Conservation (phyloP, 441 rosid genomes). For the Hura crepitans region DNA sequence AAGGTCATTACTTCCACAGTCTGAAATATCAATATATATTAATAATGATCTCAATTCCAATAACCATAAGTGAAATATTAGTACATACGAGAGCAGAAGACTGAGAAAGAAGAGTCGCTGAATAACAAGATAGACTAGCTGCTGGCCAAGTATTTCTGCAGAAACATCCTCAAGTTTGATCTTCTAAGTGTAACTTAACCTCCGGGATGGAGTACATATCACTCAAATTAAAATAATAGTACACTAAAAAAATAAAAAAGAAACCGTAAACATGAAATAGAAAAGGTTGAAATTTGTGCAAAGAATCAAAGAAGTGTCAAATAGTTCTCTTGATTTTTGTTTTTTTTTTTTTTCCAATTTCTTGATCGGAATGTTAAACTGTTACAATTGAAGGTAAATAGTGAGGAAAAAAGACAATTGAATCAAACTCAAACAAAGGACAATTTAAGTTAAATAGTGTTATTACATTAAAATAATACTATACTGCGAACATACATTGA, state of each 20-base stretch:
- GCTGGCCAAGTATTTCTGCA: not conserved
- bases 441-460: too few relatives aligned
- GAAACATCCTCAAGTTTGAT: not conserved
- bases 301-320: not conserved
- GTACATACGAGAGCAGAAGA: too few relatives aligned
- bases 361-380: not conserved
- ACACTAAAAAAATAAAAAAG: not conserved
- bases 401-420: not conserved
- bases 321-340: not conserved
- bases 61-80: not conserved
- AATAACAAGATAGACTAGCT: not conserved
- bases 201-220: too few relatives aligned
- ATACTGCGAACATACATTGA: too few relatives aligned
- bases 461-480: too few relatives aligned
- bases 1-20: slow-evolving; percentile 81
- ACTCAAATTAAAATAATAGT: too few relatives aligned
- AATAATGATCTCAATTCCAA: not conserved
- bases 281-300: not conserved
- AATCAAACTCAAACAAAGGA: slow-evolving; percentile 1
- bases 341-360: too few relatives aligned
- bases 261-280: too few relatives aligned
- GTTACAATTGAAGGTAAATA: not conserved
- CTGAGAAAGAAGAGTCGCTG: not conserved
- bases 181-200: not conserved
- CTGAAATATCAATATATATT: slow-evolving; percentile 41